Base-by-base conservation (phyloP, 331 rosid species). In the Malus hybrid region DNA sequence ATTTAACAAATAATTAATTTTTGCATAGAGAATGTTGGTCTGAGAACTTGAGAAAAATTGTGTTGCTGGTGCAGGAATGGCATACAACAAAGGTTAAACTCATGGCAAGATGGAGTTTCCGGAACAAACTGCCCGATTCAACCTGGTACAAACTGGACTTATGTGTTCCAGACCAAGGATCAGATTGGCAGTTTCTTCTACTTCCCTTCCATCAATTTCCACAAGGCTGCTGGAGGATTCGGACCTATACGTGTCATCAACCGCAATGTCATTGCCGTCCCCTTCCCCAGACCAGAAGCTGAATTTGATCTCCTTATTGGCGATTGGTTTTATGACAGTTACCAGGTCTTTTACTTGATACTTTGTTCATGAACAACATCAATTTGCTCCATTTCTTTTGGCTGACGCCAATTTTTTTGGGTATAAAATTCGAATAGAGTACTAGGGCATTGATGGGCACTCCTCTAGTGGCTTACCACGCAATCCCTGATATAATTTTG, bases 21-120 rank as follows among this genome's bases (percentile, higher is more conserved):
- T 57, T 57, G 6, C 11, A 72, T 14, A 2, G 67, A 31, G 46
- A 44, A 46, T 48, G 16, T 13, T 64, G 24, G 46, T 33, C 48
- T 7, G 11, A 4, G 12, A 60, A 42, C 19, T 54, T 31, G 34
- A 46, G 6, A 42, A 9, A 57, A 6, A 64, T 64, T 31, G 8
- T 74, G 81, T 81, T 52, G 63, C 19, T 85, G 68, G n/a, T 73
- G 72, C 71, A 94, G 98, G 99, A 92, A 94, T 89, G 97, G 96
- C 16, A 90, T 94, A 67, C 88, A 92, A 3, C 93, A 95, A 83
- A 85, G 96, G 85, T 83, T 86, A 59, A 81, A 92, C 78, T 92
- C 97, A 76, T 92, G 97, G 99, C 93, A 95, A 86, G 97, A 95
- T 84, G 97, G 99, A 50, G 97, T 95, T 22, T 89, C 97, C 0